phyloP scores from a whole-genome alignment of 148 eudicot species.

The Nepenthes gracilis region DNA sequence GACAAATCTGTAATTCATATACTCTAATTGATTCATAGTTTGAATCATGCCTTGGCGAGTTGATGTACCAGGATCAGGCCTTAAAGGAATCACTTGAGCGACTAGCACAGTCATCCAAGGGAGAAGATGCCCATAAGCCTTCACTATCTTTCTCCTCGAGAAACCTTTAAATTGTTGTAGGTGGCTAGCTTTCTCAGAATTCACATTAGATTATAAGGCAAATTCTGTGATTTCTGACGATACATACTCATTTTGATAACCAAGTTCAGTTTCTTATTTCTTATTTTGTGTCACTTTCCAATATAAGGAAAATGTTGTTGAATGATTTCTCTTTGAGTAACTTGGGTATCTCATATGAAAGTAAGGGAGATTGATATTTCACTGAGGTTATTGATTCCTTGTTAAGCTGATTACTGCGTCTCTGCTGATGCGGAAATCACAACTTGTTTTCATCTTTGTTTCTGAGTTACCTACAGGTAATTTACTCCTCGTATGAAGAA shows the following conservation, averaged over 20 bases:
- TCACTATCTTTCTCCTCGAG: neutral
- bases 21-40: neutral
- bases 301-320: neutral
- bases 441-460: too few relatives aligned
- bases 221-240: too few relatives aligned
- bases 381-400: too few relatives aligned
- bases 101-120: constrained; percentile 38
- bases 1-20: neutral
- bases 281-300: neutral
- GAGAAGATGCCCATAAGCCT: constrained; percentile 23
- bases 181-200: neutral
- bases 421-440: too few relatives aligned
- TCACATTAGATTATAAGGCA: neutral
- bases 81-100: constrained; percentile 40
- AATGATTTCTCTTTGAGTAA: neutral
- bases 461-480: too few relatives aligned
- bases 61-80: constrained; percentile 44
- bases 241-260: neutral
- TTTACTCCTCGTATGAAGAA: too few relatives aligned
- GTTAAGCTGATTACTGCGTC: too few relatives aligned
- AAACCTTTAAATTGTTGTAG: too few relatives aligned
- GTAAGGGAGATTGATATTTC: too few relatives aligned
- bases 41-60: constrained; percentile 32
- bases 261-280: neutral
- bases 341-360: too few relatives aligned